phyloP scores from a whole-genome alignment of 2,329 filamentous ascomycete species.

The Eurotiales sp. region DNA sequence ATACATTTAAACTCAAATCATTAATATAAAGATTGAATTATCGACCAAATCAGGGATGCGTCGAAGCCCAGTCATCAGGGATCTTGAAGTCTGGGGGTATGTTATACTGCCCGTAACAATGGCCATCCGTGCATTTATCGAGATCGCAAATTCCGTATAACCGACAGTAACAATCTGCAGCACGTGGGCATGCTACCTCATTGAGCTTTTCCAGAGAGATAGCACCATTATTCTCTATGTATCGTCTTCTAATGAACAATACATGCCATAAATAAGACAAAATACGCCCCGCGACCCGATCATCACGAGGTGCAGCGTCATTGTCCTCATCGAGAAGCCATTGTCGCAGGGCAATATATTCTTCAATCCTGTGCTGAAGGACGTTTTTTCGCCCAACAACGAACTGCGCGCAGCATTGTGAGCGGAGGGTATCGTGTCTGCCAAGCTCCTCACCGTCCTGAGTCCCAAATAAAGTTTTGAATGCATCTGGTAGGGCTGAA shows the following conservation, averaged over 20 bases:
- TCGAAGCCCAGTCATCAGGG: constrained; percentile 32
- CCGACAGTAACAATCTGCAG: constrained; percentile 43
- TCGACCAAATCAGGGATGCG: constrained; percentile 25
- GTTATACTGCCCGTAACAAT: constrained; percentile 38
- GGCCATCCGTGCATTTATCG: constrained; percentile 29
- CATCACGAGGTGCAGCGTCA: constrained; percentile 37
- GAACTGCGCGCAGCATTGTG: constrained; percentile 57
- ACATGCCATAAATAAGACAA: constrained; percentile 51
- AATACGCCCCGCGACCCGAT: constrained; percentile 44
- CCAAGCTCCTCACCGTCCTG: constrained; percentile 32
- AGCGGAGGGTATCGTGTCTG: constrained; percentile 41
- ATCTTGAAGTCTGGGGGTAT: constrained; percentile 36
- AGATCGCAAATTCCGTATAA: constrained; percentile 41
- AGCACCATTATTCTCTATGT: constrained; percentile 14
- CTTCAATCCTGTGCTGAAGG: constrained; percentile 46
- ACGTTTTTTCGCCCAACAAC: constrained; percentile 48
- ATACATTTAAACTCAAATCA: too few species aligned
- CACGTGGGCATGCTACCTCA: constrained; percentile 32
- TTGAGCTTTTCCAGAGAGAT: constrained; percentile 39
- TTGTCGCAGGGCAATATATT: constrained; percentile 52
- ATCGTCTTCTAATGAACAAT: constrained; percentile 35
- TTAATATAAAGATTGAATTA: too few species aligned
- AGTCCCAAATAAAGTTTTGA: constrained; percentile 35
- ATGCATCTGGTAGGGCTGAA: constrained; percentile 31
- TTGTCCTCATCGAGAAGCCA: constrained; percentile 48